Conservation (phyloP, 1,139 yeast genomes). For the Suhomyces coccinellae region DNA sequence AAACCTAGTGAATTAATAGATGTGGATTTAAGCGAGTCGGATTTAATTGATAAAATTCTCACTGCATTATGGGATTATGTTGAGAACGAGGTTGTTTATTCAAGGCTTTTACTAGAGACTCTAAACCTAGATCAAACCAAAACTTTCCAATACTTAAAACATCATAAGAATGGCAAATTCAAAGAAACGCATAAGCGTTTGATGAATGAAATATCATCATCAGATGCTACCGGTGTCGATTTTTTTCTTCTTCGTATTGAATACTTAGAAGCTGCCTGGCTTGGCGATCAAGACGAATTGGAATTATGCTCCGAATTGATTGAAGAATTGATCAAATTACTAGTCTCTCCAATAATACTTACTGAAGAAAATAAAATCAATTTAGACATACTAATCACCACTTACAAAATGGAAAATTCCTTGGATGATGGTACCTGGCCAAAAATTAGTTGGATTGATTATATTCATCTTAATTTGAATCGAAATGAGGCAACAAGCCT, state of each 20-base stretch:
- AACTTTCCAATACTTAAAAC: constrained; percentile 35
- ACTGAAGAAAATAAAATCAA: constrained; percentile 24
- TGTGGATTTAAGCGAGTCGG: neutral
- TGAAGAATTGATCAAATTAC: constrained; percentile 14
- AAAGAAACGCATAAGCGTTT: constrained; percentile 33
- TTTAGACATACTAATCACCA: constrained; percentile 27
- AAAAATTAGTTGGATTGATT: constrained; percentile 41
- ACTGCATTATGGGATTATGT: constrained; percentile 18
- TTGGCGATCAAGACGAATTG: constrained; percentile 16
- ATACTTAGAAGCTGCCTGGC: constrained; percentile 34
- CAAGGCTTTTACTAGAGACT: constrained; percentile 31
- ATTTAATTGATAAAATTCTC: constrained; percentile 16
- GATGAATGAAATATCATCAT: constrained; percentile 30
- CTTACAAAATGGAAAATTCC: constrained; percentile 33
- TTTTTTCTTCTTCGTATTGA: constrained; percentile 37
- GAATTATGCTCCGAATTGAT: constrained; percentile 17
- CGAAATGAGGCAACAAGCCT: constrained; percentile 32
- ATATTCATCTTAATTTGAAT: constrained; percentile 25
- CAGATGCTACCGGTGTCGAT: constrained; percentile 22
- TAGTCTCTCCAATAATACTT: constrained; percentile 13
- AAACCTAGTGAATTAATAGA: neutral
- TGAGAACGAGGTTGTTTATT: constrained; percentile 26
- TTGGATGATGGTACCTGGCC: constrained; percentile 37
- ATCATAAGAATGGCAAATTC: constrained; percentile 25
- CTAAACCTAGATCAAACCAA: constrained; percentile 29